Evolutionary conservation across 805 yeast species (phyloP).

Genomic region (Barnettozyma sucrosica): DNA sequence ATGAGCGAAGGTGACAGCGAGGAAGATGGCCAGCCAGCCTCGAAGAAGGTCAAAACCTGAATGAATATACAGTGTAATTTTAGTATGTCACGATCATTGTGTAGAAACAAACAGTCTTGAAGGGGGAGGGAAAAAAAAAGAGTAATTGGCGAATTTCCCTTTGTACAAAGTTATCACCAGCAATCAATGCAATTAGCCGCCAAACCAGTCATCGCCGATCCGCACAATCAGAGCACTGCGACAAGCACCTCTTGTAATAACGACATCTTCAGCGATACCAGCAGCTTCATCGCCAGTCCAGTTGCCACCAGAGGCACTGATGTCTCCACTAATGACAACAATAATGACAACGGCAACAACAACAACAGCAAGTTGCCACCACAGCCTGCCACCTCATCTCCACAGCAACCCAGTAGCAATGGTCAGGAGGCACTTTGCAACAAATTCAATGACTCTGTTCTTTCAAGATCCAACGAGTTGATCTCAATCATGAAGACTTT

Average conservation of each 20-base stretch:
- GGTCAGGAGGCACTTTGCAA: slow-evolving; percentile 19
- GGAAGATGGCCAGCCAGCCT: slow-evolving; percentile 30
- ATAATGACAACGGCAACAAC: too few relatives aligned
- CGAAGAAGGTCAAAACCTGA: slow-evolving; percentile 30
- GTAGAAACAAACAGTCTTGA: background rate
- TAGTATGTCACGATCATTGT: background rate
- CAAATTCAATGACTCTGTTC: slow-evolving; percentile 1
- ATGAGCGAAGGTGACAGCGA: slow-evolving; percentile 18
- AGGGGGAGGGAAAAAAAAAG: too few relatives aligned
- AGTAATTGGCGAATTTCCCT: too few relatives aligned
- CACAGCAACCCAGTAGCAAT: background rate
- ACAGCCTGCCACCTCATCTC: background rate
- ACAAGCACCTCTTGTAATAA: slow-evolving; percentile 4
- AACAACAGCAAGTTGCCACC: background rate
- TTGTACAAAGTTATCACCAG: background rate
- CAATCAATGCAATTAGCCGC: background rate
- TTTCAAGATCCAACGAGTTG: slow-evolving; percentile 2
- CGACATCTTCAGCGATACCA: background rate
- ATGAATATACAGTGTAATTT: background rate
- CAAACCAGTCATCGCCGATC: background rate
- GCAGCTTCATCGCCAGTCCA: slow-evolving; percentile 7
- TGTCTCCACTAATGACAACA: background rate
- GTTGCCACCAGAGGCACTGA: background rate
- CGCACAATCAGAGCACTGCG: slow-evolving; percentile 6
- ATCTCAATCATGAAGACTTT: slow-evolving; percentile 7